Percentiles rank a stretch among this genome's conserved stretches.
Evolutionary conservation across 495 filamentous ascomycete species (phyloP).

Genomic region (Letharia lupina): DNA sequence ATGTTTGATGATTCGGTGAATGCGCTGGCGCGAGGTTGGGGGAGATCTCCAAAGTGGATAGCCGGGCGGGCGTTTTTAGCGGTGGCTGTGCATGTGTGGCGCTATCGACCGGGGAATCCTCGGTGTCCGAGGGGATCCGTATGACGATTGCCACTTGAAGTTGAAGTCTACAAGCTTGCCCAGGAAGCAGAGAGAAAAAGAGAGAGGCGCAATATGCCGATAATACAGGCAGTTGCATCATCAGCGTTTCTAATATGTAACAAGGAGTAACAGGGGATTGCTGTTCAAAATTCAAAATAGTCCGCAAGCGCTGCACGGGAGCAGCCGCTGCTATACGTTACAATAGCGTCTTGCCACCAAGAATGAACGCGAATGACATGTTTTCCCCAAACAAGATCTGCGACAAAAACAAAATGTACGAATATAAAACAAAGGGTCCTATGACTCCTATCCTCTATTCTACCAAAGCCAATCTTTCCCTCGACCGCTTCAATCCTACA

Average conservation of each 20-base stretch:
- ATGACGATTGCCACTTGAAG: neutral
- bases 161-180: neutral
- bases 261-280: neutral
- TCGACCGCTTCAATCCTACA: neutral
- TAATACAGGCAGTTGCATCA: neutral
- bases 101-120: neutral
- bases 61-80: neutral
- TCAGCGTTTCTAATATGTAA: neutral
- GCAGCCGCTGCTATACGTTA: slow-evolving; percentile 10
- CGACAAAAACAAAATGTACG: neutral
- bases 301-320: slow-evolving; percentile 1
- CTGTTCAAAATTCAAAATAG: neutral
- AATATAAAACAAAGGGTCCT: neutral
- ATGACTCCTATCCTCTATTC: neutral
- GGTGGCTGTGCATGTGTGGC: slow-evolving; percentile 1
- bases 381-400: neutral
- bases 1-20: neutral
- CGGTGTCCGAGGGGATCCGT: neutral
- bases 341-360: slow-evolving; percentile 5
- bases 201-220: too few species aligned
- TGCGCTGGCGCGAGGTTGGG: neutral
- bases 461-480: neutral
- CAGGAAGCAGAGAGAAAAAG: neutral
- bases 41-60: neutral
- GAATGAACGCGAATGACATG: slow-evolving; percentile 13